Base-by-base conservation (phyloP, 805 yeast species). In the Lipomyces oligophaga region DNA sequence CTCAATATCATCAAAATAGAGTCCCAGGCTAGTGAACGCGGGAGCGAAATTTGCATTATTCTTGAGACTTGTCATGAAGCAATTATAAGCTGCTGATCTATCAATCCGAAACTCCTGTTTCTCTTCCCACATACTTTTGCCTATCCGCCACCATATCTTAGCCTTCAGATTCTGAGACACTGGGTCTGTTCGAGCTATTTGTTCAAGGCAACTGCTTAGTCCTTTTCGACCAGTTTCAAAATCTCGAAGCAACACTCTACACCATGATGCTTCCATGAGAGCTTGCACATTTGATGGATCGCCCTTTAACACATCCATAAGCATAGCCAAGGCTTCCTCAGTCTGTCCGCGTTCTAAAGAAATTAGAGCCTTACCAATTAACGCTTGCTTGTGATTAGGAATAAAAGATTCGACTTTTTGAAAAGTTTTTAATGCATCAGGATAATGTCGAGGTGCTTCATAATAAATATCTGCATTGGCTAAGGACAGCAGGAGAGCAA, bases 381-480 rank as follows among this genome's bases (percentile, higher is more conserved):
- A 71, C 0, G 96, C 95, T 38, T 72, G 73, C 4, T 74, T 66
- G 57, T 80, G 78, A 3, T 63, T 58, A 3, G 75, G 73, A 25
- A 68, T 67, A 18, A 68, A 68, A 0, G 63, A 54, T 21, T 86
- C 68, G 2, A 88, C 78, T 20, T 71, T 67, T 30, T 83, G 83
- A 63, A 83, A 93, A 13, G 88, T 64, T 39, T 77, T 78, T 24
- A 83, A 61, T 0, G 98, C 97, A 21, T 81, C 72, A 2, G 77
- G 71, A 60, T 78, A 86, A 65, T 90, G 85, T 64, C 87, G 87
- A 8, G 97, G 98, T 0, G 97, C 84, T 63, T 90, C 96, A 60
- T 81, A 76, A 60, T 85, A 83, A 0, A 95, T 85, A 60, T 88
- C 85, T 1, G 83, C 74, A 0, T 80, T 76, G 0, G 93, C 97